Evolutionary conservation across 305 asterid species (phyloP), one percentile per base, ranked within the genome.

Genomic region (Fraxinus baroniana): DNA sequence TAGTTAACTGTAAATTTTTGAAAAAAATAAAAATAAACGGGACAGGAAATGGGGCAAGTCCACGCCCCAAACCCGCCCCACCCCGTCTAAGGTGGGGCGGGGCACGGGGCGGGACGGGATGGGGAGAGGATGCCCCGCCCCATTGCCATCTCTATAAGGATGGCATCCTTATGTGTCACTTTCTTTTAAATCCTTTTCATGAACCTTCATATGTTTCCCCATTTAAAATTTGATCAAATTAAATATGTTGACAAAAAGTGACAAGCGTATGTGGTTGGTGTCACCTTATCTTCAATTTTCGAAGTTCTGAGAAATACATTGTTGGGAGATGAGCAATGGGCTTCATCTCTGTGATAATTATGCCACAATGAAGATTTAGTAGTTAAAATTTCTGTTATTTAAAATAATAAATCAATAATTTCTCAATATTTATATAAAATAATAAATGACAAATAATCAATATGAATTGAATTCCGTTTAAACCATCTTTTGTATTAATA

Each of bases 161-260:
- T 71, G 52, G 57, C n/a, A 70, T 71, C 35, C n/a, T 18, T 5
- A 57, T 30, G 41, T 30, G 78, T 71, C 78, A 2, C n/a, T 80
- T 71, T 80, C 72, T 70, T 28, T 37, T 10, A 75, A 75, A 22
- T 44, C 62, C 57, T 20, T 66, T 30, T 62, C 26, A 22, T 18
- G 78, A 30, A 46, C 71, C 36, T 80, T 9, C 44, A 32, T 44
- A 13, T 72, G 83, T 80, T 80, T 18, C 78, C 55, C 75, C 37
- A 10, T 12, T 44, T 44, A 2, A 12, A 44, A 3, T 44, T 41
- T 10, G 52, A 41, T 41, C 52, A 24, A 24, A 24, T 24, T 24
- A 24, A 24, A 24, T 24, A 24, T 24, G 26, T 36, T 36, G 9
- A 10, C 52, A 10, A 10, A 41, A 41, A 44, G 55, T 44, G 55